These are phyloP conservation scores for Solanum sitiens DNA, from an alignment of 257 asterid genomes.

Conservation along the genomic window DNA sequence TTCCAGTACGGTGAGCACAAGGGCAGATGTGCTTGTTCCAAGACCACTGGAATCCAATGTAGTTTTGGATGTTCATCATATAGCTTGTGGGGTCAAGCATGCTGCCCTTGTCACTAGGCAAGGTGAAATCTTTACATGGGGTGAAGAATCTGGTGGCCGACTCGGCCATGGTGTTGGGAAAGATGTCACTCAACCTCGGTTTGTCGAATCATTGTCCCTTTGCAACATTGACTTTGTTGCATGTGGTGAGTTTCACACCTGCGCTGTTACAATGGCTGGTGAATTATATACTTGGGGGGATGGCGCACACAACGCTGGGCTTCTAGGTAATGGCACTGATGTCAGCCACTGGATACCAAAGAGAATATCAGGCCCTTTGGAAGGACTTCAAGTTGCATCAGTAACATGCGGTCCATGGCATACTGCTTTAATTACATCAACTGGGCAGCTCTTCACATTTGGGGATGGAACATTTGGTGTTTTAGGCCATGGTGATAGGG, in stretches of 20 bases:
- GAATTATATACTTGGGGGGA: conserved; percentile 96
- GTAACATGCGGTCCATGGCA: conserved; percentile 97
- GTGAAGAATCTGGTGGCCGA: conserved; percentile 96
- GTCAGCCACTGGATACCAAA: conserved; percentile 93
- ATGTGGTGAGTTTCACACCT: conserved; percentile 87
- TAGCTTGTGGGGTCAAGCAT: conserved; percentile 85
- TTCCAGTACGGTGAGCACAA: conserved; percentile 46
- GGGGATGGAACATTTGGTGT: conserved; percentile 95
- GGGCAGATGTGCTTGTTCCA: conserved; percentile 76
- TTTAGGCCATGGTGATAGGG: conserved; percentile 81
- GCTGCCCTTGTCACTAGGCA: conserved; percentile 83
- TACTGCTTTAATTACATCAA: conserved; percentile 69
- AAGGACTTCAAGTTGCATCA: conserved; percentile 66
- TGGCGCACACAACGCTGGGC: conserved; percentile 88
- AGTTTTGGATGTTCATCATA: conserved; percentile 76
- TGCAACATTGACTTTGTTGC: conserved; percentile 65
- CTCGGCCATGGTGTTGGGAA: conserved; percentile 87
- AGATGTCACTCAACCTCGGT: conserved; percentile 54
- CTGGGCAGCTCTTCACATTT: conserved; percentile 75
- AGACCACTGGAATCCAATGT: conserved; percentile 64
- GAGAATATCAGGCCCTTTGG: conserved; percentile 84
- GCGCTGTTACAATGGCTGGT: conserved; percentile 73
- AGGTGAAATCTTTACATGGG: conserved; percentile 94
- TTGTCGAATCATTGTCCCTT: conserved; percentile 63
- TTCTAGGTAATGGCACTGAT: conserved; percentile 71